These are phyloP conservation scores for Pseudonitzschia multiseries DNA, from an alignment of 108 stramenopile species.

Conservation along the genomic window DNA sequence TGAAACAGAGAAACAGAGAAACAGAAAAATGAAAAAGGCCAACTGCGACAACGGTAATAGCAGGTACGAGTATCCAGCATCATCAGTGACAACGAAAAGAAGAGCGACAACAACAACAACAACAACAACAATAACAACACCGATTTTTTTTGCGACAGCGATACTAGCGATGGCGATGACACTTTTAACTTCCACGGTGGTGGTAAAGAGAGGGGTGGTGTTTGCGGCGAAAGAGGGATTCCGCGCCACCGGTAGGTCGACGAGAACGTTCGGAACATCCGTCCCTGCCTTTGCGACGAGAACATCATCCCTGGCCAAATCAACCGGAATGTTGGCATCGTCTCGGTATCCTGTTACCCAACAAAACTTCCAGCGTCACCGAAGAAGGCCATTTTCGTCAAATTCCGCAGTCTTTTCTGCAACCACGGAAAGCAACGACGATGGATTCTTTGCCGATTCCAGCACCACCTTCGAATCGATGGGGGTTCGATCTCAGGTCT, in stretches of 20 bases:
- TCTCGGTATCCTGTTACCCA: background rate
- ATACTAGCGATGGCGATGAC: background rate
- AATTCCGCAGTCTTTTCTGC: background rate
- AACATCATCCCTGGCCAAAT: background rate
- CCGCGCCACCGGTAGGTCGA: background rate
- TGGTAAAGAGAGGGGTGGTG: background rate
- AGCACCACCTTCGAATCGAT: constrained; percentile 56
- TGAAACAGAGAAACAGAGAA: background rate
- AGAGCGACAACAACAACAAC: background rate
- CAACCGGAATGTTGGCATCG: background rate
- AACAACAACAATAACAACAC: background rate
- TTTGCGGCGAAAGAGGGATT: background rate
- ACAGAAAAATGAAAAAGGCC: background rate
- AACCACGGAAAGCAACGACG: constrained; percentile 31
- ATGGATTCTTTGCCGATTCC: constrained; percentile 39
- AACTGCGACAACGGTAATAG: background rate
- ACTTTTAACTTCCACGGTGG: background rate
- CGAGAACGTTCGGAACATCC: background rate
- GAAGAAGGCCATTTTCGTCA: constrained; percentile 3
- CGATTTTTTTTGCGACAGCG: background rate
- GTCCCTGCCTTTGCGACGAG: background rate
- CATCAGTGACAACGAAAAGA: background rate
- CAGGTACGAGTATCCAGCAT: background rate
- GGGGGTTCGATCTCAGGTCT: constrained; percentile 64
- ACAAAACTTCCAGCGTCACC: background rate